Percentiles rank a stretch among this genome's conserved stretches.
Conservation (phyloP, 345 rosid species). For the Citrus unshiu region DNA sequence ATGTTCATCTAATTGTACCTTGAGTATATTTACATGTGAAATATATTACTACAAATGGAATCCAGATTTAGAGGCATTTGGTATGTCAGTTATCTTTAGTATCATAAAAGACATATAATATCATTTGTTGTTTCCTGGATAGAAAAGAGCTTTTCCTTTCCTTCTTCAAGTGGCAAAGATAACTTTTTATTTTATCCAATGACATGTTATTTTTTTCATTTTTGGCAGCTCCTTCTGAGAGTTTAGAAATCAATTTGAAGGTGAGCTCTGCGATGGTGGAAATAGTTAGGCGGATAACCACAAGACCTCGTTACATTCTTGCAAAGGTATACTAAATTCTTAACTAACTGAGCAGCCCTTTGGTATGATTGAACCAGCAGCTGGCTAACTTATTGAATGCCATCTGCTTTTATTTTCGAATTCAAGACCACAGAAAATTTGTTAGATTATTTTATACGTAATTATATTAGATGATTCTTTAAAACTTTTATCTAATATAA, state of each 20-base stretch:
- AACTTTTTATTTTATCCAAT: conserved; percentile 5
- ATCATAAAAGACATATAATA: not conserved
- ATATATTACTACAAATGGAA: not conserved
- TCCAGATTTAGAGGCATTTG: not conserved
- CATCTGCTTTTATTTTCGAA: not conserved
- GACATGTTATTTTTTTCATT: conserved; percentile 4
- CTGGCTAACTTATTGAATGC: not conserved
- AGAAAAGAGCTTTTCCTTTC: not conserved
- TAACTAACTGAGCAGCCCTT: not conserved
- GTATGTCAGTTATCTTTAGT: not conserved
- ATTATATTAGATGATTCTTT: no score
- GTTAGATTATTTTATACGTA: not conserved
- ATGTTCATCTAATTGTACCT: not conserved
- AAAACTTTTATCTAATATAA: no score
- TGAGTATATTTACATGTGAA: not conserved
- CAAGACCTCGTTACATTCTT: conserved; percentile 91
- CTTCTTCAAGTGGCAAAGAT: not conserved
- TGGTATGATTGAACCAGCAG: not conserved
- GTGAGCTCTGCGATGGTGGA: conserved; percentile 98
- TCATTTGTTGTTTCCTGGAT: not conserved
- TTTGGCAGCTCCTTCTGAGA: conserved; percentile 78
- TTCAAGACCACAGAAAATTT: not conserved
- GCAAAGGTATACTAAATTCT: conserved; percentile 65
- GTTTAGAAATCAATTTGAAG: conserved; percentile 88
- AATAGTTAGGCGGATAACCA: conserved; percentile 67